Evolutionary conservation across 768 basidiomycete genomes (phyloP), one percentile per base, ranked within the genome.

Genomic region (Vararia minispora): DNA sequence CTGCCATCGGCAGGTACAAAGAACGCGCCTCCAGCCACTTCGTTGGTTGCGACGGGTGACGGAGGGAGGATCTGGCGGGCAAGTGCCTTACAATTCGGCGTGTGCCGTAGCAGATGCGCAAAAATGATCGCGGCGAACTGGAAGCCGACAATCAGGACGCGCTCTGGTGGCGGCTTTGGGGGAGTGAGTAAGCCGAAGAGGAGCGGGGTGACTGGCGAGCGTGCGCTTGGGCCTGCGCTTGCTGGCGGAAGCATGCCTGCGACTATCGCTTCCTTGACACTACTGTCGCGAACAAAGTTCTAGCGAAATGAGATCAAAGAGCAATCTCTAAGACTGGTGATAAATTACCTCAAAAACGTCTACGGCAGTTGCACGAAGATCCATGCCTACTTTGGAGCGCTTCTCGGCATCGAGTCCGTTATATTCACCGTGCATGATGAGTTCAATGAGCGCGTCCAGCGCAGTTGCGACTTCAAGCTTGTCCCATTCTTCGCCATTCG

Each of bases 401-500:
- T 71, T 75, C 34, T 60, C 71, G 32, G 71, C 65, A 41, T 74
- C 72, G 36, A 67, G 47, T 16, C 80, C 76, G 48, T 81, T 76
- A 55, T 87, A 84, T 61, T 95, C 92, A 2, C 92, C 94, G 40
- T 94, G 80, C 27, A 97, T 63, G 9, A 77, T 76, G 12, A 89
- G 69, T 43, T 86, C 80, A 1, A 94, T 75, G 9, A 95, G 69
- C 0, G 75, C 83, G 43, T 91, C 83, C 5, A 94, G 69, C 0
- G 86, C 85, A 3, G 86, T 79, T 12, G 82, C 72, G 4, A 76
- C 67, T 42, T 90, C 84, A 17, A 94, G 57, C 16, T 90, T 72
- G 55, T 92, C 87, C 87, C 87, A 90, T 53, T 94, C 89, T 59
- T 94, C 90, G 6, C 88, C 88, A 43, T 85, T 72, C 39, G 92